These are phyloP conservation scores for Hymenoscyphus fraxineus DNA, from an alignment of 2,329 filamentous ascomycete species.

Conservation along the genomic window DNA sequence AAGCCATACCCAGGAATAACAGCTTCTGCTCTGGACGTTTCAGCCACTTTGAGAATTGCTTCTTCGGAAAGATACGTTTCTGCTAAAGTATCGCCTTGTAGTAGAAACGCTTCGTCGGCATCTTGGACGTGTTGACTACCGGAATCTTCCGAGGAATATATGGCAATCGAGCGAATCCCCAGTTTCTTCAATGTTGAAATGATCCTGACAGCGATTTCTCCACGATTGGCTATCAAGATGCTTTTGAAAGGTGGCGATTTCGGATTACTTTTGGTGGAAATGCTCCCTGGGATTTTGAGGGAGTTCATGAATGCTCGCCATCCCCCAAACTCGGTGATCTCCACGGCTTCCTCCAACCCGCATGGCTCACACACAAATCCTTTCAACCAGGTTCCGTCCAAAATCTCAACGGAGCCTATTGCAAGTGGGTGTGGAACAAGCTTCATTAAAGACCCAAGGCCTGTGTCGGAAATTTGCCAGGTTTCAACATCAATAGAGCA, in stretches of 20 bases:
- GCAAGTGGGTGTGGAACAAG: slow-evolving; percentile 37
- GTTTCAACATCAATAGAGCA: slow-evolving; percentile 36
- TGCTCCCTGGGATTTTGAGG: background rate
- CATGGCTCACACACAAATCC: slow-evolving; percentile 38
- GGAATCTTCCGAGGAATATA: slow-evolving; percentile 38
- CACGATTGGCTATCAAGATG: slow-evolving; percentile 39
- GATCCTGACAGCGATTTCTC: slow-evolving; percentile 55
- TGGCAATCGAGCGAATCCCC: slow-evolving; percentile 44
- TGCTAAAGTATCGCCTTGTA: slow-evolving; percentile 11
- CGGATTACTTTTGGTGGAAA: background rate
- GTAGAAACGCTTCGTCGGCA: slow-evolving; percentile 38
- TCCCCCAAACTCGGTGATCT: slow-evolving; percentile 7
- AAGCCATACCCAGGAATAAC: slow-evolving; percentile 68
- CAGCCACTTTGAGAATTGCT: slow-evolving; percentile 14
- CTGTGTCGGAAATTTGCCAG: slow-evolving; percentile 34
- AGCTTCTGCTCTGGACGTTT: slow-evolving; percentile 41
- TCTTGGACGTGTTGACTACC: slow-evolving; percentile 34
- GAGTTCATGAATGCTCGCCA: slow-evolving; percentile 8
- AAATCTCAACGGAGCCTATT: slow-evolving; percentile 38
- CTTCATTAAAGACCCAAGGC: slow-evolving; percentile 34
- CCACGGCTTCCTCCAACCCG: background rate
- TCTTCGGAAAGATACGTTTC: slow-evolving; percentile 16
- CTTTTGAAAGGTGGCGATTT: background rate
- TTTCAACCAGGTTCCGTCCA: slow-evolving; percentile 35
- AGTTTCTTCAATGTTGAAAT: slow-evolving; percentile 18